Base-by-base conservation (phyloP, 345 rosid genomes). In the Corchorus olitorius region DNA sequence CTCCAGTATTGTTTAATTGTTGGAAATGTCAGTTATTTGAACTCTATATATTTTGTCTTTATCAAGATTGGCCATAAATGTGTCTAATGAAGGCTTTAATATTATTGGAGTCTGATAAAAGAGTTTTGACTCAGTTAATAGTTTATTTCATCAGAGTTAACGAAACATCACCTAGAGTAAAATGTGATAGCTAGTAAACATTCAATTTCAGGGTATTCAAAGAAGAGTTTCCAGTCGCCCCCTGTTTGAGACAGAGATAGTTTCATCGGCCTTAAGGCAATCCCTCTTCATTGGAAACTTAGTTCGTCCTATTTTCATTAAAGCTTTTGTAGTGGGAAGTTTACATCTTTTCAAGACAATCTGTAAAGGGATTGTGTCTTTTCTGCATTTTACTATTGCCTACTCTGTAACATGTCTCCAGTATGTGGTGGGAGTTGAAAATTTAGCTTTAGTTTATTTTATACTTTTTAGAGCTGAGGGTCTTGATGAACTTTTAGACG, bases 401-500 rank as follows among this genome's bases (percentile, higher is more conserved):
- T 69, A 8, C 3, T 50, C 33, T 48, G 45, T 19, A 6, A 58
- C 9, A 6, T 33, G 58, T 68, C 58, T 68, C 43, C 22, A 49
- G 2, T 49, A 49, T 2, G 11, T 27, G 20, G 8, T 68, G 56
- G 72, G 8, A 27, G 37, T 67, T 60, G 5, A 22, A 56, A 59
- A 10, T 46, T 22, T 67, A 14, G 72, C 49, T 68, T 15, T 48
- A 13, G 41, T 12, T 2, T 68, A 41, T 49, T 49, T 65, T 19
- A 49, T 27, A 68, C 48, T 16, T 20, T 14, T 39, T 48, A 20
- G 17, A 49, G 58, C 58, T 7, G 70, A 43, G 12, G 56, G 72
- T 68, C 58, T 67, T 68, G 72, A 68, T 68, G 56, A 48, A 68
- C 12, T 68, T 67, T 49, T 48, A 48, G 11, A 6, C 3, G 17